Conservation (phyloP, 352 stramenopile genomes). For the Pythium aquatile region DNA sequence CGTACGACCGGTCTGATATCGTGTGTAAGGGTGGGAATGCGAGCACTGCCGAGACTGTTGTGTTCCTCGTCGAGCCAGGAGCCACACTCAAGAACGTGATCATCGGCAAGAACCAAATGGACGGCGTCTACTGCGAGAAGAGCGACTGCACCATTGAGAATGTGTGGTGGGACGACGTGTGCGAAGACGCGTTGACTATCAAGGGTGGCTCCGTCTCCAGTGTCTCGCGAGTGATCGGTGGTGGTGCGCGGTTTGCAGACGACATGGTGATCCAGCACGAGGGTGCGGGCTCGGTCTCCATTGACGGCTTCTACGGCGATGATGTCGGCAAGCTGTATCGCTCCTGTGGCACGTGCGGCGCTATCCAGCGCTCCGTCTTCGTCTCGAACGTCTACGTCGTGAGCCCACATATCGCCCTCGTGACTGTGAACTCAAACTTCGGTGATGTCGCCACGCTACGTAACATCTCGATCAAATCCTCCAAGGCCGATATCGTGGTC, state of each 20-base stretch:
- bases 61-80: conserved; percentile 47
- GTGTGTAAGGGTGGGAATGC: conserved; percentile 36
- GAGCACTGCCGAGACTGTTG: conserved; percentile 12
- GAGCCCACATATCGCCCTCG: conserved; percentile 25
- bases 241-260: conserved; percentile 28
- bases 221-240: conserved; percentile 28
- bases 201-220: conserved; percentile 27
- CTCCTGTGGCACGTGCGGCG: conserved; percentile 33
- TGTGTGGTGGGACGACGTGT: conserved; percentile 36
- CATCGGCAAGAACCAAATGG: conserved; percentile 49
- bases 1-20: conserved; percentile 51
- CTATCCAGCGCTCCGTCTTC: conserved; percentile 23
- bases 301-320: conserved; percentile 35
- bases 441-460: conserved; percentile 26
- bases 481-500: conserved; percentile 20
- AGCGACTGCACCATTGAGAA: conserved; percentile 35
- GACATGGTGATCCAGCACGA: conserved; percentile 40
- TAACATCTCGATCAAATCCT: conserved; percentile 28
- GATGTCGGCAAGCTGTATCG: conserved; percentile 36
- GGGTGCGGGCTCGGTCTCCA: conserved; percentile 26
- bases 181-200: conserved; percentile 32
- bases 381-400: conserved; percentile 35
- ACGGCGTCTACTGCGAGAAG: conserved; percentile 38
- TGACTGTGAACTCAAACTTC: conserved; percentile 37
- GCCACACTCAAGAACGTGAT: conserved; percentile 59